Conservation (phyloP, 2,329 filamentous ascomycete genomes). For the Ophiostoma perfectum region DNA sequence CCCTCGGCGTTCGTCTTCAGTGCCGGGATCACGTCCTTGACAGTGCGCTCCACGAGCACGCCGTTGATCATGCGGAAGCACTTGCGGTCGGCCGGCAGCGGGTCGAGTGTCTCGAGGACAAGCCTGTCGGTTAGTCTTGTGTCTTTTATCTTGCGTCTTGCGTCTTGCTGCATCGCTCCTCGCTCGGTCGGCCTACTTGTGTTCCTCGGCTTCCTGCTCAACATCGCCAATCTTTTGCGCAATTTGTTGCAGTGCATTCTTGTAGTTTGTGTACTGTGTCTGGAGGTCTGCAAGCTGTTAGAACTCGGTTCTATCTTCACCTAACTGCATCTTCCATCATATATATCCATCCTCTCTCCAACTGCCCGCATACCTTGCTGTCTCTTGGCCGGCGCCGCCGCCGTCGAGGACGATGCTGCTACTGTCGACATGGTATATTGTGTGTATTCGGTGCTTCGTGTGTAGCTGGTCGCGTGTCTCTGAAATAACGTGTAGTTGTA, state of each 20-base stretch:
- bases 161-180: background rate
- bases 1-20: constrained; percentile 92
- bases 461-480: background rate
- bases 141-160: too few relatives aligned
- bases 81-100: constrained; percentile 78
- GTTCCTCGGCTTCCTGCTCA: constrained; percentile 94
- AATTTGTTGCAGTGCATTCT: constrained; percentile 77
- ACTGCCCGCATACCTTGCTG: constrained; percentile 57
- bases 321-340: background rate
- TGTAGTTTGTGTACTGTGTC: constrained; percentile 71
- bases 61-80: constrained; percentile 99
- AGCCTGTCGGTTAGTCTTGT: constrained; percentile 40
- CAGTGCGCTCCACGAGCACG: constrained; percentile 87
- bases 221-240: constrained; percentile 96
- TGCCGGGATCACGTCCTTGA: constrained; percentile 85
- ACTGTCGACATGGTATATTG: constrained; percentile 19
- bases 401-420: constrained; percentile 16
- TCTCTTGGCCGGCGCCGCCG: constrained; percentile 52
- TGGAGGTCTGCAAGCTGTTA: constrained; percentile 60
- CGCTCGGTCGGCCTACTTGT: constrained; percentile 57
- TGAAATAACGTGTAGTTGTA: background rate
- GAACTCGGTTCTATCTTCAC: background rate
- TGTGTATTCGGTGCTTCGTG: background rate
- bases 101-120: constrained; percentile 84
- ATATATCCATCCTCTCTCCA: background rate